phyloP scores from a whole-genome alignment of 78 protist species.

The Pigoraptor vietnamica region DNA sequence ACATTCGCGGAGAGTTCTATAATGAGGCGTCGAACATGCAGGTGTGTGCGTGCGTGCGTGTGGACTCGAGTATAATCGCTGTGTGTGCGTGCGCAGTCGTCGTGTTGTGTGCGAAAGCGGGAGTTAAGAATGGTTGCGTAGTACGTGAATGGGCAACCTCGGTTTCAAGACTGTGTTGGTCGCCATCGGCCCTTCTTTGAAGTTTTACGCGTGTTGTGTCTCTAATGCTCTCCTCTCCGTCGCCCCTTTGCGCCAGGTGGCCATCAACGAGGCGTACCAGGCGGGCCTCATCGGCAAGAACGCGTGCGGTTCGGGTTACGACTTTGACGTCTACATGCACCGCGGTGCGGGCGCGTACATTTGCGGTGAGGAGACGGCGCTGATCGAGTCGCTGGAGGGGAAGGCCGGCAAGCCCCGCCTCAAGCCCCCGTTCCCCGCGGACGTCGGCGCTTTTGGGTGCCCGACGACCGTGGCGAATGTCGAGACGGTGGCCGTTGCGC shows the following conservation, averaged over 20 bases:
- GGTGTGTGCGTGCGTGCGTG: neutral
- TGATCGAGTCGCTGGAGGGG: constrained; percentile 95
- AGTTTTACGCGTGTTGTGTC: neutral
- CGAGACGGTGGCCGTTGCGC: constrained; percentile 97
- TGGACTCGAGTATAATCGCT: neutral
- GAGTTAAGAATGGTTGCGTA: too few relatives aligned
- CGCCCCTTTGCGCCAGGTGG: neutral
- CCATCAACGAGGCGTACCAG: constrained; percentile 40
- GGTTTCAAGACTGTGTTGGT: too few relatives aligned
- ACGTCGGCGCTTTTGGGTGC: constrained; percentile 94
- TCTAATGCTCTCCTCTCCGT: too few relatives aligned
- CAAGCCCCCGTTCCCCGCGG: constrained; percentile 99
- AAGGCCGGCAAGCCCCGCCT: constrained; percentile 93
- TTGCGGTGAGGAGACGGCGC: constrained; percentile 99
- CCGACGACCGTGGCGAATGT: constrained; percentile 99
- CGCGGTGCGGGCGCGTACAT: constrained; percentile 98
- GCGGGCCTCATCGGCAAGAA: constrained; percentile 90
- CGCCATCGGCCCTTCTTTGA: too few relatives aligned
- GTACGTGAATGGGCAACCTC: too few relatives aligned
- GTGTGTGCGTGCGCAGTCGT: neutral
- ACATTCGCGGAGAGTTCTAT: constrained; percentile 94
- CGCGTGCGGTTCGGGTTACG: constrained; percentile 90
- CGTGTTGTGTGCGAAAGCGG: too few relatives aligned
- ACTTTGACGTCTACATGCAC: constrained; percentile 89
- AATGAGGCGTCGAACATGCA: constrained; percentile 48